Base-by-base conservation (phyloP, 345 rosid species). In the Corchorus capsularis region DNA sequence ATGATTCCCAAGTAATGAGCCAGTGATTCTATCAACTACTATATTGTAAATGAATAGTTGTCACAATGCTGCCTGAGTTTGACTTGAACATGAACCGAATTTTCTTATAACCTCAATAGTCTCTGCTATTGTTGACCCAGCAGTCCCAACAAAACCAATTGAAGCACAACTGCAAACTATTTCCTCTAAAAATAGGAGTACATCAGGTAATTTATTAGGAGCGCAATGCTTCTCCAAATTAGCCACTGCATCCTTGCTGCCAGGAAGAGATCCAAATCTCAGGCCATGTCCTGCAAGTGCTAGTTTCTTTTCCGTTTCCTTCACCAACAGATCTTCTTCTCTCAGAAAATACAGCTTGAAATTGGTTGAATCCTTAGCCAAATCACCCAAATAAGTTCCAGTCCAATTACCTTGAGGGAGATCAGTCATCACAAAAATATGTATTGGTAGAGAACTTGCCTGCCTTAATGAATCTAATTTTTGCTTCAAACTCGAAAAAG, bases 121-220 rank as follows among this genome's bases (percentile, higher is more conserved):
- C 46, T 89, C 95, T 2, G 95, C 98, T 80, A 96, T 91, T 8
- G 99, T 94, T 17, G 97, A 94, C 59, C 97, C 99, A 15, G 92
- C 85, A 53, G 99, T 94, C 73, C 97, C 97, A 73, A 94, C 87
- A 35, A 92, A 94, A 64, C 97, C 99, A 5, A 93, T 88, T n/a
- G 98, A 82, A n/a, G 97, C 97, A 74, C 97, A 96, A 77, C 97
- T 93, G 84, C 99, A 92, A 64, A 92, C 85, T 69, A 88, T 87
- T 85, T 96, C 95, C 83, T 93, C 98, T 64, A 92, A 52, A 84
- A 82, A 91, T 7, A 96, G 79, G 45, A 92, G 89, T n/a, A 88
- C 84, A 66, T 94, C 91, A 3, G 84, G 81, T 47, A 86, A 72
- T 79, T 39, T 72, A 64, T 41, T 73, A 39, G 86, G 82, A 75